Evolutionary conservation across 139 green algal genomes (phyloP), one percentile per base, ranked within the genome.

Genomic region (Eudorina sp.): DNA sequence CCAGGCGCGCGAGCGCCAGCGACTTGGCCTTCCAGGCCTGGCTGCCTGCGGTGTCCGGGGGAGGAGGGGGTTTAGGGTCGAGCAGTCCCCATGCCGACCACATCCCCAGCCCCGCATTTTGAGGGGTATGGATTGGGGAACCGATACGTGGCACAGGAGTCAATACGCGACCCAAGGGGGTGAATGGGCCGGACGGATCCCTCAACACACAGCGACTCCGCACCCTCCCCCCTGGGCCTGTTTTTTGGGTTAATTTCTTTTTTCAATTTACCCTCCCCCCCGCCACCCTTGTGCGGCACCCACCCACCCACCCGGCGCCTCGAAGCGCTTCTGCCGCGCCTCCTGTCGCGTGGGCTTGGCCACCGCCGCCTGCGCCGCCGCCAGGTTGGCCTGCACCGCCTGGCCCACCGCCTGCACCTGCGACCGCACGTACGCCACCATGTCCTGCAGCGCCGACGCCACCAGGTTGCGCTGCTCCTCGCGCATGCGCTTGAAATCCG

Each of bases 361-460:
- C n/a, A 90, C 45, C 51, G 90, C 90, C 29, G 85, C 90, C 53
- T 76, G 83, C 55, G 90, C 90, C 27, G 53, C 38, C 21, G 29
- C 77, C 79, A 92, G 48, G 29, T 48, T 43, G 11, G n/a, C 62
- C 46, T 60, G 51, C 25, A 92, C 85, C 36, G 38, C 73, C 36
- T 53, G n/a, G 3, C 85, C 90, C 38, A 92, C 90, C n/a, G 86
- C 80, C 51, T 89, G 90, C 41, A 87, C 64, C 66, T 88, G 82
- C 21, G 64, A 46, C 21, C 82, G 64, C 64, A 88, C 82, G 48
- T 91, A 86, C 0, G 60, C 25, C 60, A 91, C 55, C 43, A 86
- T 73, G 29, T 74, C 73, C 73, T 91, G 88, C 62, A 91, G 81
- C 31, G 79, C 77, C 14, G 36, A 68, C 40, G 73, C 62, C 16